Percentiles rank a stretch among this genome's conserved stretches.
These are phyloP conservation scores for Apiospora marii DNA, from an alignment of 2,329 filamentous ascomycete genomes.

Conservation along the genomic window DNA sequence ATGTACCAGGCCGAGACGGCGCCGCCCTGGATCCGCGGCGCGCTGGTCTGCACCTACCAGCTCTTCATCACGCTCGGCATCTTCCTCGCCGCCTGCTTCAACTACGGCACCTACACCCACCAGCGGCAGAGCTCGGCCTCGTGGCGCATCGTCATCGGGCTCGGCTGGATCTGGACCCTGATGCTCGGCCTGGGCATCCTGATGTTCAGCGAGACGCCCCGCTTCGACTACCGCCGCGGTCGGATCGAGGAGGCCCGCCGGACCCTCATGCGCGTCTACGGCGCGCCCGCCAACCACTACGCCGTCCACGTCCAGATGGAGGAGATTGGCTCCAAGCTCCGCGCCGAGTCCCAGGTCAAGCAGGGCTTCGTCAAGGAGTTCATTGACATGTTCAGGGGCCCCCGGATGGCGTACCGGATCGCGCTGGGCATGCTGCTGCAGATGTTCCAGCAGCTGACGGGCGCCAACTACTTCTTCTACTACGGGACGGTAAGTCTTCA, in stretches of 20 bases:
- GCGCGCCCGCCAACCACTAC: slow-evolving; percentile 51
- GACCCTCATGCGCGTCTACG: slow-evolving; percentile 59
- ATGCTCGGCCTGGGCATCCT: slow-evolving; percentile 58
- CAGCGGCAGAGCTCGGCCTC: slow-evolving; percentile 53
- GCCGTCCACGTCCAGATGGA: slow-evolving; percentile 57
- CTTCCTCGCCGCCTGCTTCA: slow-evolving; percentile 65
- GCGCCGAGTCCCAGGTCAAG: slow-evolving; percentile 53
- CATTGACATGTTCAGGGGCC: slow-evolving; percentile 68
- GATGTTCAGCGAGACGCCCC: slow-evolving; percentile 59
- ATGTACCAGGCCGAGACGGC: slow-evolving; percentile 79
- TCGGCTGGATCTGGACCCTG: slow-evolving; percentile 60
- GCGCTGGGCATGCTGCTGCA: slow-evolving; percentile 67
- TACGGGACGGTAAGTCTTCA: slow-evolving; percentile 58
- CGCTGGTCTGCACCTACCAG: slow-evolving; percentile 73
- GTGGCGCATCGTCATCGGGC: slow-evolving; percentile 68
- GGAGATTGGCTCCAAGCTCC: slow-evolving; percentile 62
- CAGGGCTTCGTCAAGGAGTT: slow-evolving; percentile 54
- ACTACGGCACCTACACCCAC: slow-evolving; percentile 65
- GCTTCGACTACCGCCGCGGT: slow-evolving; percentile 59
- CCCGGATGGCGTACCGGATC: slow-evolving; percentile 70
- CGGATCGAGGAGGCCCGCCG: slow-evolving; percentile 53
- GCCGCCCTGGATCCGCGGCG: slow-evolving; percentile 70
- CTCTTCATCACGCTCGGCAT: slow-evolving; percentile 78
- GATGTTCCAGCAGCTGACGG: slow-evolving; percentile 73
- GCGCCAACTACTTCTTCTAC: slow-evolving; percentile 73